Evolutionary conservation across 805 yeast genomes (phyloP).

Genomic region (Maudiozyma pseudohumilis): DNA sequence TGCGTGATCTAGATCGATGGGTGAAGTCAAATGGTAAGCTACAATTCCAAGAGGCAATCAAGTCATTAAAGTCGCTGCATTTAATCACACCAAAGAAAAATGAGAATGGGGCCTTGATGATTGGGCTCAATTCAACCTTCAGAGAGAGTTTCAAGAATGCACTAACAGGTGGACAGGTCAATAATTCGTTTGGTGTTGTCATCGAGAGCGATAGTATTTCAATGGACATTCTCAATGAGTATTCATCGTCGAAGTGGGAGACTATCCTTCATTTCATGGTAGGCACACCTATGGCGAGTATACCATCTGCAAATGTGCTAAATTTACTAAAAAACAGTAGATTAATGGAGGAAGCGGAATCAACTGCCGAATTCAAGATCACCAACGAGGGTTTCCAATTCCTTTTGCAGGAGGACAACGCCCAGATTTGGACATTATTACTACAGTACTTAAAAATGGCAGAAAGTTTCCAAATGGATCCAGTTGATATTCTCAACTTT

Average conservation of each 20-base stretch:
- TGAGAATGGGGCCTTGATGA: constrained; percentile 20
- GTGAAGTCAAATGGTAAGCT: constrained; percentile 48
- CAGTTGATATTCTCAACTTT: constrained; percentile 90
- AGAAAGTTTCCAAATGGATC: constrained; percentile 80
- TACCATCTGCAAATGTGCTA: constrained; percentile 77
- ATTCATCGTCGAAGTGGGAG: constrained; percentile 89
- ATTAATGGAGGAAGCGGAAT: constrained; percentile 60
- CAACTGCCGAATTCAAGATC: constrained; percentile 44
- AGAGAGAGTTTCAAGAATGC: constrained; percentile 70
- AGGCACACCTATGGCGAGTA: constrained; percentile 63
- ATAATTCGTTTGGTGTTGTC: constrained; percentile 69
- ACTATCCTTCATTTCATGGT: constrained; percentile 95
- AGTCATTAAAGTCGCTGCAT: constrained; percentile 67
- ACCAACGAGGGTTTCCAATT: constrained; percentile 94
- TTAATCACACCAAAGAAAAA: constrained; percentile 38
- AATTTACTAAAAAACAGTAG: constrained; percentile 70
- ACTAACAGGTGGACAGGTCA: constrained; percentile 63
- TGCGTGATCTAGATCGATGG: constrained; percentile 65
- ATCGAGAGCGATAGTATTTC: constrained; percentile 39
- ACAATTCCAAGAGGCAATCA: constrained; percentile 62
- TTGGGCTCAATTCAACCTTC: constrained; percentile 60
- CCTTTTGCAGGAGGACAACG: constrained; percentile 79
- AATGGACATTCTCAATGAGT: constrained; percentile 52
- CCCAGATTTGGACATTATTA: constrained; percentile 89
- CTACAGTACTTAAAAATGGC: constrained; percentile 81